phyloP scores from a whole-genome alignment of 202 grass and related monocot genomes.

The Thinopyrum obtusiflorum region DNA sequence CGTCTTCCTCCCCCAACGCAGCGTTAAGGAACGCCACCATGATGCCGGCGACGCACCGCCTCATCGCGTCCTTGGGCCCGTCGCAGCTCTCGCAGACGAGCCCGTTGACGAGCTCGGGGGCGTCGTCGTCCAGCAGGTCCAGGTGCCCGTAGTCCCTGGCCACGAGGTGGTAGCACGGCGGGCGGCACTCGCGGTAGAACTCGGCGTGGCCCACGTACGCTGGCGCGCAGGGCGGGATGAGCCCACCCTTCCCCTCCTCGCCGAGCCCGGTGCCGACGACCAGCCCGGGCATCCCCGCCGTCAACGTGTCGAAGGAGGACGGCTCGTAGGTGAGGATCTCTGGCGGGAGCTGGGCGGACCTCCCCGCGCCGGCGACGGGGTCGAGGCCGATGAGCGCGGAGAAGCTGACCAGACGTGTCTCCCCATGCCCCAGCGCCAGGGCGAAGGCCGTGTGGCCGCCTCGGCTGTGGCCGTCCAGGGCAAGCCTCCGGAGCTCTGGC shows the following conservation, averaged over 20 bases:
- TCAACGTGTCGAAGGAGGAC: slow-evolving; percentile 38
- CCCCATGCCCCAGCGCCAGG: slow-evolving; percentile 44
- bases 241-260: slow-evolving; percentile 35
- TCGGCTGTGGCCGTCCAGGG: slow-evolving; percentile 52
- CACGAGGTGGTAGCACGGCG: no score
- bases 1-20: no score
- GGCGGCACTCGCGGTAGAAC: no score
- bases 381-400: slow-evolving; percentile 54
- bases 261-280: slow-evolving; percentile 59
- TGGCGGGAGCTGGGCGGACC: slow-evolving; percentile 20
- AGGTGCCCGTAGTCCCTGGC: no score
- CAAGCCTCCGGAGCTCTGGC: slow-evolving; percentile 34
- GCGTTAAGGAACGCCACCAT: no score
- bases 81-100: no score
- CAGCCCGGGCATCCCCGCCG: slow-evolving; percentile 26
- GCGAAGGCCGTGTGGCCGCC: slow-evolving; percentile 62
- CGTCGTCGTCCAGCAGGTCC: no score
- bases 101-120: no score
- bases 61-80: no score
- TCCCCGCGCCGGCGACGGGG: slow-evolving; percentile 38
- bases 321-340: slow-evolving; percentile 59
- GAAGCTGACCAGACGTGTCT: slow-evolving; percentile 36
- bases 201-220: no score
- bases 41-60: no score
- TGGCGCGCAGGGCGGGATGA: no score